These are phyloP conservation scores for Hygrophila difformis DNA, from an alignment of 257 asterid genomes.

Conservation along the genomic window DNA sequence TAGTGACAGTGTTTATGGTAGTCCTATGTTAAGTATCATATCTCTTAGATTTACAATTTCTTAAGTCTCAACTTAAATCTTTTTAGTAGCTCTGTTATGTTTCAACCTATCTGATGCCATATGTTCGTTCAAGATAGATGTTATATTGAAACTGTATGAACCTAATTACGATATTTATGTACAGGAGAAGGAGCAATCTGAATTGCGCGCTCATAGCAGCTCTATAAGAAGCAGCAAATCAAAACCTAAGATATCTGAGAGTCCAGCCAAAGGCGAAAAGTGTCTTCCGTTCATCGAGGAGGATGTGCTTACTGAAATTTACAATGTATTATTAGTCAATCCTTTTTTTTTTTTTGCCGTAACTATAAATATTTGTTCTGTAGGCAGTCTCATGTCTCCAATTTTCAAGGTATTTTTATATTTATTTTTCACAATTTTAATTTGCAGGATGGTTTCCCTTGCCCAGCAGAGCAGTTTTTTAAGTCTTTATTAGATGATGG, in stretches of 20 bases:
- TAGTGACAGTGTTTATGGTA: background rate
- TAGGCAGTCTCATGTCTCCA: conserved; percentile 2
- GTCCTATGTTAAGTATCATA: background rate
- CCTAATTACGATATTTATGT: too few relatives aligned
- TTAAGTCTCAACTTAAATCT: background rate
- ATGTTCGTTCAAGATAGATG: too few relatives aligned
- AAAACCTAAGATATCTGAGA: conserved; percentile 36
- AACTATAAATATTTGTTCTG: too few relatives aligned
- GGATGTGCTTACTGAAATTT: conserved; percentile 66
- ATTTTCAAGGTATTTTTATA: background rate
- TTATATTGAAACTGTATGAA: too few relatives aligned
- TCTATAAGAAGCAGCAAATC: conserved; percentile 36
- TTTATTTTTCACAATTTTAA: conserved; percentile 11
- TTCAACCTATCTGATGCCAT: too few relatives aligned
- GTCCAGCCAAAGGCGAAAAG: conserved; percentile 28
- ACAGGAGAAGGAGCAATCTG: conserved; percentile 89
- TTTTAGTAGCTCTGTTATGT: background rate
- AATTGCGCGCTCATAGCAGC: conserved; percentile 80
- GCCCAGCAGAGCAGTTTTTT: conserved; percentile 82
- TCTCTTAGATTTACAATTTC: conserved; percentile 2
- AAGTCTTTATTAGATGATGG: conserved; percentile 60
- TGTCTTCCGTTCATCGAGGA: conserved; percentile 75
- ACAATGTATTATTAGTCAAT: conserved; percentile 33
- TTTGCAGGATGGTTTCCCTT: conserved; percentile 73
- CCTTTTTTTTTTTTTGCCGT: conserved; percentile 10